Percentiles rank a stretch among this genome's conserved stretches.
phyloP scores from a whole-genome alignment of 2,329 filamentous ascomycete species.

The Alternaria dauci region DNA sequence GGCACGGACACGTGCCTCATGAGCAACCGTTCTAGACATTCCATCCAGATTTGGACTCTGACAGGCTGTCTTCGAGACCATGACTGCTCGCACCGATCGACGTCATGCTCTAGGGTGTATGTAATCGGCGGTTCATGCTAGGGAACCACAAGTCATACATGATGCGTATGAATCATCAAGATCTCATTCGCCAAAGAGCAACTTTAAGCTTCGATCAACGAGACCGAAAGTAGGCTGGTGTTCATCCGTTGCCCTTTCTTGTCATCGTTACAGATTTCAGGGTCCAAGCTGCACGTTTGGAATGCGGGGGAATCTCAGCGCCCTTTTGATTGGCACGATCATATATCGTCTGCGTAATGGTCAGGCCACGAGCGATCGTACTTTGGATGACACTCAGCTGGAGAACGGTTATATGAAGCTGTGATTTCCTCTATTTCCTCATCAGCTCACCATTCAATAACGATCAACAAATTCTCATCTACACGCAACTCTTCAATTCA shows the following conservation, averaged over 20 bases:
- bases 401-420: slow-evolving; percentile 27
- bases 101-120: slow-evolving; percentile 4
- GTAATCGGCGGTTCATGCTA: slow-evolving; percentile 3
- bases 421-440: not conserved
- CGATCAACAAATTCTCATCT: not conserved
- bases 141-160: not conserved
- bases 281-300: slow-evolving; percentile 35
- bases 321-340: slow-evolving; percentile 49
- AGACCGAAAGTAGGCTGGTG: slow-evolving; percentile 2
- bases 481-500: not conserved
- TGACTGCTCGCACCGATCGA: slow-evolving; percentile 17
- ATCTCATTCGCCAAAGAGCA: slow-evolving; percentile 21
- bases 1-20: not conserved
- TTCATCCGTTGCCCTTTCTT: slow-evolving; percentile 24
- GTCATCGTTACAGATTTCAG: slow-evolving; percentile 36
- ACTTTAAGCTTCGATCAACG: slow-evolving; percentile 6
- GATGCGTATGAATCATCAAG: slow-evolving; percentile 8
- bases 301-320: slow-evolving; percentile 45
- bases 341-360: slow-evolving; percentile 41
- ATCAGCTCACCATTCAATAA: no score
- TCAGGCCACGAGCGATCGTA: slow-evolving; percentile 39
- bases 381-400: slow-evolving; percentile 24
- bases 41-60: not conserved
- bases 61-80: slow-evolving; percentile 7
- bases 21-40: not conserved